Base-by-base conservation (phyloP, 1,284 basidiomycete species). In the Mycena sp. region DNA sequence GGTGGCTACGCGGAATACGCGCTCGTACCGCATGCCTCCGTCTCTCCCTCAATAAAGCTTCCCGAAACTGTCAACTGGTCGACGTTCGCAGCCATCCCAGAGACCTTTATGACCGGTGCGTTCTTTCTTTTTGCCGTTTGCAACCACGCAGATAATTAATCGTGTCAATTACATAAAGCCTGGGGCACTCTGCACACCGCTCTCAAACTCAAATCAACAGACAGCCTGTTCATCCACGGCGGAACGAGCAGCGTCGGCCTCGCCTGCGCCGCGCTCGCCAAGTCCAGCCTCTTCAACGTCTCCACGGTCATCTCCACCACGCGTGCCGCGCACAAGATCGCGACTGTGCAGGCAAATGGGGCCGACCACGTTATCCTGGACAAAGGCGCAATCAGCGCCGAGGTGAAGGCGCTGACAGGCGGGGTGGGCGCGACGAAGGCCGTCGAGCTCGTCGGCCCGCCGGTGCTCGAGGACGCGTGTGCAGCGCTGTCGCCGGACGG, bases 1-100 rank as follows among this genome's bases (percentile, higher is more conserved):
- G 72, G 70, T n/a, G 71, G 71, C 28, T 74, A 74, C 58, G 69
- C 73, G 21, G 74, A 72, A 64, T 72, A 70, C 60, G 67, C 68
- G 26, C 67, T 72, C 45, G 51, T 73, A 6, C 74, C 70, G n/a
- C 71, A 74, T 49, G 48, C 57, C 29, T 67, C 55, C 21, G 73
- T 74, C 26, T 74, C 71, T 14, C 68, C 66, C n/a, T 44, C 70
- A 12, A 65, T 71, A 19, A 64, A 25, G 3, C 61, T 72, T 9
- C 72, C 71, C 1, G 10, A 58, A 45, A 62, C 58, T 23, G 66
- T 73, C 38, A 58, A 63, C 4, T 74, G 67, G 72, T 63, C 60
- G 9, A 49, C 61, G 29, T 72, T 74, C 51, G 73, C 67, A 16
- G 73, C 72, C 29, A 69, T 73, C 6, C 71, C 69, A 9, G 70